These are phyloP conservation scores for Paecilomyces sp. DNA, from an alignment of 2,329 filamentous ascomycete species.

Conservation along the genomic window DNA sequence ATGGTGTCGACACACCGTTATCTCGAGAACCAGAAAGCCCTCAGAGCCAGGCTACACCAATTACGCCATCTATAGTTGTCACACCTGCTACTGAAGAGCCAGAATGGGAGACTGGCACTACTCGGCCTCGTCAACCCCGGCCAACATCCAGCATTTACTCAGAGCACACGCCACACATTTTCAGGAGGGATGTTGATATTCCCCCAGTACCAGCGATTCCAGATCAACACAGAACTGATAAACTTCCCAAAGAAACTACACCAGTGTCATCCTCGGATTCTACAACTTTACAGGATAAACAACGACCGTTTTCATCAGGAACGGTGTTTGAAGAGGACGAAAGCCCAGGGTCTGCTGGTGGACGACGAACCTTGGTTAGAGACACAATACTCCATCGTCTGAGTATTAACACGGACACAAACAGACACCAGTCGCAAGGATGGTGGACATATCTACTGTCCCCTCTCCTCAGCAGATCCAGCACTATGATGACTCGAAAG, in stretches of 20 bases:
- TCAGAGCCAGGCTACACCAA: constrained; percentile 25
- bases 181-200: constrained; percentile 16
- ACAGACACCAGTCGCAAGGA: constrained; percentile 37
- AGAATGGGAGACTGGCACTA: constrained; percentile 24
- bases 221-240: constrained; percentile 14
- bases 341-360: constrained; percentile 8
- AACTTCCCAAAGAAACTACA: constrained; percentile 7
- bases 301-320: constrained; percentile 24
- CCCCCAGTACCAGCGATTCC: constrained; percentile 38
- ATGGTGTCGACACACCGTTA: constrained; percentile 7
- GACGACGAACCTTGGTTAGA: constrained; percentile 16
- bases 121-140: constrained; percentile 19
- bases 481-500: constrained; percentile 23
- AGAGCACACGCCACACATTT: constrained; percentile 26
- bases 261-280: constrained; percentile 10
- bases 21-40: constrained; percentile 20
- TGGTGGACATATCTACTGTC: constrained; percentile 45
- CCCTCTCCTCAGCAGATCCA: constrained; percentile 33
- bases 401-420: constrained; percentile 28
- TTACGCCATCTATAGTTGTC: constrained; percentile 39
- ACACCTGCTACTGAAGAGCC: constrained; percentile 37
- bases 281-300: constrained; percentile 14
- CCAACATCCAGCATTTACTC: constrained; percentile 40
- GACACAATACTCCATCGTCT: constrained; percentile 21
- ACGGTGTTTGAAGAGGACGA: constrained; percentile 32